Evolutionary conservation across 164 flowering plant species (phyloP).

Genomic region (Macadamia integrifolia): DNA sequence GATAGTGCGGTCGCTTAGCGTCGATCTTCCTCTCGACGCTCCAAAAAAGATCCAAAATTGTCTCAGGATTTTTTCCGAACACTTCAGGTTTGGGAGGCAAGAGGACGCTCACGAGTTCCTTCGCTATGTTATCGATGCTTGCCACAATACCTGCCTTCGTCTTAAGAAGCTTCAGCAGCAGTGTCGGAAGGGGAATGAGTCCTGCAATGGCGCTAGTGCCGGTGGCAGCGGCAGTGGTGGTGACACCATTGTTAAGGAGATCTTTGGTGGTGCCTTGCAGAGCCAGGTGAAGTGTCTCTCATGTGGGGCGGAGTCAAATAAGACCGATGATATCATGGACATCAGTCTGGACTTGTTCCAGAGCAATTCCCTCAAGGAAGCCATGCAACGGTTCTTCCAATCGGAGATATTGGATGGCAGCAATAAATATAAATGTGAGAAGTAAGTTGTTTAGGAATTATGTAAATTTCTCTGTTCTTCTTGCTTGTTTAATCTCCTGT

Average conservation of each 20-base stretch:
- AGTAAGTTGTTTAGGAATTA: constrained; percentile 39
- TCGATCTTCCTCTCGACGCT: constrained; percentile 48
- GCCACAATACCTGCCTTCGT: constrained; percentile 74
- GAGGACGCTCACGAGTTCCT: constrained; percentile 99
- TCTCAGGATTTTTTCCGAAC: constrained; percentile 60
- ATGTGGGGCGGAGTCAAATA: constrained; percentile 76
- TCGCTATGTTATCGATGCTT: constrained; percentile 87
- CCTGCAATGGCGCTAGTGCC: background rate
- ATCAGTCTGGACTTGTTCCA: constrained; percentile 78
- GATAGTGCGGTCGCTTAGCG: constrained; percentile 60
- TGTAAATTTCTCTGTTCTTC: background rate
- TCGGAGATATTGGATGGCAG: constrained; percentile 86
- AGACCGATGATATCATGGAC: constrained; percentile 95
- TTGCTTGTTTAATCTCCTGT: background rate
- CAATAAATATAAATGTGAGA: constrained; percentile 87
- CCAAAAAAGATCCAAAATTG: constrained; percentile 68
- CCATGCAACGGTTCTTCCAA: constrained; percentile 73
- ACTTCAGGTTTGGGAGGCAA: constrained; percentile 67
- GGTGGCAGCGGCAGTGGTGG: constrained; percentile 14
- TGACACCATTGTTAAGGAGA: constrained; percentile 61
- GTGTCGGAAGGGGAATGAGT: constrained; percentile 1
- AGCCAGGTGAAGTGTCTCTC: constrained; percentile 86
- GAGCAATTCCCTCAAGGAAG: constrained; percentile 56
- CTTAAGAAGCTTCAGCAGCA: constrained; percentile 49
- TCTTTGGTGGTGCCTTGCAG: constrained; percentile 89